Percentiles rank a stretch among this genome's conserved stretches.
Evolutionary conservation across 2,329 filamentous ascomycete species (phyloP).

Genomic region (Neonectria magnoliae): DNA sequence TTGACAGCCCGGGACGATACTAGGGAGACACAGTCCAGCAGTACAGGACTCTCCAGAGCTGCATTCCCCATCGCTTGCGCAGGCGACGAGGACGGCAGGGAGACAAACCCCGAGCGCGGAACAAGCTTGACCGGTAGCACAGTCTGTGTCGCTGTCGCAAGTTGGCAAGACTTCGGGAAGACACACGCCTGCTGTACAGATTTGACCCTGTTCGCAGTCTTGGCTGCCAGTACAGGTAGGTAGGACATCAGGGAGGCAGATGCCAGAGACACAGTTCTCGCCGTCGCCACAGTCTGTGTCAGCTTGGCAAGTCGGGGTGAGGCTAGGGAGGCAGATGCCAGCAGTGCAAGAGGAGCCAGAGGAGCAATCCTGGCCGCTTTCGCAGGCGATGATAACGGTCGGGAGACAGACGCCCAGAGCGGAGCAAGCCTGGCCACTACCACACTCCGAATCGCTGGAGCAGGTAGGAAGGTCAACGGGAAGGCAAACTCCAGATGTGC

Average conservation of each 20-base stretch:
- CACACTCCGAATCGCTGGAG: not conserved
- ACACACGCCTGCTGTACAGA: slow-evolving; percentile 9
- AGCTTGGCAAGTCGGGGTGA: not conserved
- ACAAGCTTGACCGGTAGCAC: not conserved
- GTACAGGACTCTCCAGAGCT: not conserved
- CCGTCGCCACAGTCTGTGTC: not conserved
- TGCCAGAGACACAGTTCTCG: not conserved
- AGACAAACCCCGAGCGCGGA: slow-evolving; percentile 10
- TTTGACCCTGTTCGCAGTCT: not conserved
- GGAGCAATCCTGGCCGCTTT: not conserved
- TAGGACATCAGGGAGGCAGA: not conserved
- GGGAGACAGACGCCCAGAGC: slow-evolving; percentile 5
- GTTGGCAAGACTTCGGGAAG: slow-evolving; percentile 1
- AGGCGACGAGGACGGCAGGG: not conserved
- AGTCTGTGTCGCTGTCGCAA: not conserved
- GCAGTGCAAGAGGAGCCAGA: not conserved
- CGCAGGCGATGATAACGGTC: not conserved
- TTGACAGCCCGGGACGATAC: not conserved
- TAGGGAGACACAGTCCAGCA: not conserved
- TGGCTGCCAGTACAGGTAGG: not conserved
- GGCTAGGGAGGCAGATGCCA: not conserved
- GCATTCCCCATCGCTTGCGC: not conserved
- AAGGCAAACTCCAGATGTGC: slow-evolving; percentile 1
- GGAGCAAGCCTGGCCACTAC: not conserved
- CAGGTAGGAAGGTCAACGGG: not conserved